These are phyloP conservation scores for Zygosaccharomyces bailii DNA, from an alignment of 805 yeast species.

Conservation along the genomic window DNA sequence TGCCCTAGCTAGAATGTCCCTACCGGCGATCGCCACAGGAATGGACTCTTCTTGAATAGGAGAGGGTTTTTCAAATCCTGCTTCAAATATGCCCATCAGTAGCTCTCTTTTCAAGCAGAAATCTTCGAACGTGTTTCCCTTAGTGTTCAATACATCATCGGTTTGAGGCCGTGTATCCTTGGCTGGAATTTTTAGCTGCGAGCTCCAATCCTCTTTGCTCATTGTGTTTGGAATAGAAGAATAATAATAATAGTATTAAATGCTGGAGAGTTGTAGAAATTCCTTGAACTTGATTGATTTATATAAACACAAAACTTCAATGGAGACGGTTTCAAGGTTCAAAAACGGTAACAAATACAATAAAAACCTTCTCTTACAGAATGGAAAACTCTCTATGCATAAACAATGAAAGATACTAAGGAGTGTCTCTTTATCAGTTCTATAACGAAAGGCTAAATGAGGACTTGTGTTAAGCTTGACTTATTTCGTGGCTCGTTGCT, in stretches of 20 bases:
- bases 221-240: slow-evolving; percentile 2
- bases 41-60: slow-evolving; percentile 97
- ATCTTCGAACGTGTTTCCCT: slow-evolving; percentile 89
- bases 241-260: slow-evolving; percentile 4
- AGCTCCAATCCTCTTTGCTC: slow-evolving; percentile 55
- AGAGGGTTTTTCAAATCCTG: slow-evolving; percentile 96
- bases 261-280: slow-evolving; percentile 3
- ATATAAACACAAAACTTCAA: neutral
- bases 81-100: slow-evolving; percentile 97
- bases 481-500: neutral
- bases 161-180: slow-evolving; percentile 95
- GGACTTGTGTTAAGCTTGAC: neutral
- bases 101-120: slow-evolving; percentile 88
- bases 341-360: neutral
- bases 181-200: slow-evolving; percentile 65
- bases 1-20: slow-evolving; percentile 95
- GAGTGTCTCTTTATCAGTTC: neutral
- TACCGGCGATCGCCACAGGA: slow-evolving; percentile 91
- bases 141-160: slow-evolving; percentile 88
- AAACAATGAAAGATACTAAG: neutral
- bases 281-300: neutral
- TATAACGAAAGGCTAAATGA: neutral
- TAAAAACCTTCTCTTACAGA: neutral
- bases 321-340: neutral
- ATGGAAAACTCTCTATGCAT: neutral